Evolutionary conservation across 306 rosid genomes (phyloP), one percentile per base, ranked within the genome.

Genomic region (Myrica gale): DNA sequence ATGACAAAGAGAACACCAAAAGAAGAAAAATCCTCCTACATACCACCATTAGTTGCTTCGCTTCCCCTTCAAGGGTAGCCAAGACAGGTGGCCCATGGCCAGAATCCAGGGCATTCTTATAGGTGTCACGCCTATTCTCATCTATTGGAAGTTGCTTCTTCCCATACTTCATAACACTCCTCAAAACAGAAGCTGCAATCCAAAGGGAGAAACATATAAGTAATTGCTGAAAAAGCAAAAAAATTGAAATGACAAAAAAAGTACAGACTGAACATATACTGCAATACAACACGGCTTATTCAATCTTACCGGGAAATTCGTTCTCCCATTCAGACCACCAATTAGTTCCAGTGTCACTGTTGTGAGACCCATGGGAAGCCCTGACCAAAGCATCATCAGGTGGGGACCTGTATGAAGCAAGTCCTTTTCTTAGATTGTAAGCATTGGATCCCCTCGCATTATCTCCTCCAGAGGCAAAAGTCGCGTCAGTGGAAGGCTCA

Each of bases 81-180:
- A 86, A 74, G 46, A 78, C 55, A 13, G 89, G 86, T 73, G 84
- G 82, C 68, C 75, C 88, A 70, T 85, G 75, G 46, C 83, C 87
- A 50, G 76, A 67, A 69, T 86, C 52, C 78, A 69, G 44, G 39
- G 87, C 74, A 45, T 82, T 79, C 56, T 71, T 78, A 79, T 90
- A 94, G 21, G 91, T 90, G 69, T 92, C 89, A 6, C 98, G 98
- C 82, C 91, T 90, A 56, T 96, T 90, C 89, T 94, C 98, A 75
- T 94, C 95, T 72, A 90, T 88, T 1, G 52, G 54, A 78, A 81
- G 80, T 68, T 92, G 96, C 77, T 92, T 94, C 82, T 87, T 94
- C 67, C 98, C 97, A 62, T 86, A 89, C 80, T 89, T 86, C 68
- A 83, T 46, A 47, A 86, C 97, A 68, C 90, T 88, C 86, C 86